A percentile compares a stretch with the other conserved stretches of the same genome.
Conservation (phyloP, 2,329 filamentous ascomycete species). For the Biscogniauxia sp. region DNA sequence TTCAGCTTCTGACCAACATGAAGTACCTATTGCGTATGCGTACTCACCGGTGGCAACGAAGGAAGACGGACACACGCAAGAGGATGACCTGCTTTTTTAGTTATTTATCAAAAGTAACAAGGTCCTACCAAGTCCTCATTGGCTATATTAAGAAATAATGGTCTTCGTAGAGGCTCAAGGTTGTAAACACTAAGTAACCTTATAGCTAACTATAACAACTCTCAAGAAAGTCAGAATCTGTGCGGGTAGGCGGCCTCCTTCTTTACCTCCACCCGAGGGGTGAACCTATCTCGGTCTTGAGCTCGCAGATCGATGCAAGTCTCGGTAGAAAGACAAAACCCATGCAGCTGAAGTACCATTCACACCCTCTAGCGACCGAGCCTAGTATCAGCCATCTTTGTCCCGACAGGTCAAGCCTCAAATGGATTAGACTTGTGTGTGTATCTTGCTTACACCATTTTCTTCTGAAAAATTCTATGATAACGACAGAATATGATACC, state of each 20-base stretch:
- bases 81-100: too few species aligned
- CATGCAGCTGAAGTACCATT: slow-evolving; percentile 6
- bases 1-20: too few species aligned
- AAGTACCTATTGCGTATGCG: too few species aligned
- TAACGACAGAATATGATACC: background rate
- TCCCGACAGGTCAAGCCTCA: background rate
- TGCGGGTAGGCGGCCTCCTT: background rate
- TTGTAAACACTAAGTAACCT: background rate
- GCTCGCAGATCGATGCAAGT: slow-evolving; percentile 21
- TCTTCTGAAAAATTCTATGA: background rate
- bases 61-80: too few species aligned
- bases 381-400: background rate
- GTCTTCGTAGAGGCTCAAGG: background rate
- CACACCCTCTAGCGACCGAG: slow-evolving; percentile 1
- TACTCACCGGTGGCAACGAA: too few species aligned
- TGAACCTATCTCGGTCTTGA: slow-evolving; percentile 11
- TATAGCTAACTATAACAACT: background rate
- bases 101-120: too few species aligned
- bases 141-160: background rate
- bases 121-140: background rate
- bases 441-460: background rate
- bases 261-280: slow-evolving; percentile 2
- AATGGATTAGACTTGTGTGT: background rate
- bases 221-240: background rate
- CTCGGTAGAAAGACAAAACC: slow-evolving; percentile 20